Evolutionary conservation across 495 filamentous ascomycete genomes (phyloP), one percentile per base, ranked within the genome.

Genomic region (Xylaria palmicola): DNA sequence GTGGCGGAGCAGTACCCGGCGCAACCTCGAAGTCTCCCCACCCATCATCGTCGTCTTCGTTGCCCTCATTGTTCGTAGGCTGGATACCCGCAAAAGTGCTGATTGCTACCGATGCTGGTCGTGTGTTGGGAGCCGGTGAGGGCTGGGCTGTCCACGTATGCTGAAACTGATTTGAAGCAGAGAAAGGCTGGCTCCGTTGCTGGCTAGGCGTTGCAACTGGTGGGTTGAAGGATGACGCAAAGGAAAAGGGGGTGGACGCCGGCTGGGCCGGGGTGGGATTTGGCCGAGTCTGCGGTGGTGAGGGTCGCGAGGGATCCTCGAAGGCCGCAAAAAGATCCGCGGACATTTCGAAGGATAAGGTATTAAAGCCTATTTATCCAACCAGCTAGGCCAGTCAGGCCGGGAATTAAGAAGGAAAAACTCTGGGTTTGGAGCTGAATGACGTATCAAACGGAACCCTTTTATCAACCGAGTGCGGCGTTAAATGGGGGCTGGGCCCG

Each of bases 21-120:
- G 86, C 82, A 13, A 80, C 80, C 65, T 89, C 89, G 64, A 92
- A 92, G 56, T 91, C 88, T 13, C 89, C 88, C 83, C 88, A 92
- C 12, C 86, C 88, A 67, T 91, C 88, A 34, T 89, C 77, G 0
- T 71, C 78, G 0, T 71, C 70, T 19, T 78, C 74, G 26, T 72
- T 62, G 9, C 51, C 59, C 41, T 27, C 60, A 13, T 44, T 41
- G 24, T 39, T 43, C 49, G 41, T 43, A 24, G 34, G 36, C 10
- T 19, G 36, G 22, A 17, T n/a, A 12, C 39, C 55, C 22, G 15
- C 17, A 29, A 48, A 32, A 26, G 30, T 5, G 22, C 30, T 47
- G 9, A 40, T 20, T 6, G 32, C 40, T 24, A 53, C 22, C 2
- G 48, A 43, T 52, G 27, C 39, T 13, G 47, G 59, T 17, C n/a